Evolutionary conservation across 148 eudicot genomes (phyloP).

Genomic region (Pharnaceum exiguum): DNA sequence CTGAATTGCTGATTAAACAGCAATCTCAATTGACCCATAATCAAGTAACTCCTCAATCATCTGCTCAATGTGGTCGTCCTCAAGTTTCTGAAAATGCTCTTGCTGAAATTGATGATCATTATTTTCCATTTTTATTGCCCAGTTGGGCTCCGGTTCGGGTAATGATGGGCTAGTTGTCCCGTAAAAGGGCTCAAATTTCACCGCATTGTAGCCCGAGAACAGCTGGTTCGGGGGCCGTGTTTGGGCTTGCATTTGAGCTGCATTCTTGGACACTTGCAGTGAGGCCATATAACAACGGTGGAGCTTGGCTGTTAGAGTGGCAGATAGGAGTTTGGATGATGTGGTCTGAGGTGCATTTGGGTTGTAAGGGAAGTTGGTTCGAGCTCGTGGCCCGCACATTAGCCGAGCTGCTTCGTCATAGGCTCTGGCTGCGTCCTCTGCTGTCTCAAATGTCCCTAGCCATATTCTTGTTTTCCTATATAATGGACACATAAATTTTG

Average conservation of each 20-base stretch:
- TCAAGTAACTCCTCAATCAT: conserved; percentile 85
- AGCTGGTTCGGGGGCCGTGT: conserved; percentile 6
- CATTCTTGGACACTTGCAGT: conserved; percentile 45
- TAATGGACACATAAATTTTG: conserved; percentile 5
- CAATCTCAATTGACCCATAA: conserved; percentile 60
- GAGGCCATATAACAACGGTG: conserved; percentile 82
- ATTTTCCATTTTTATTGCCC: conserved; percentile 20
- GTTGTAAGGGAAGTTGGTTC: conserved; percentile 74
- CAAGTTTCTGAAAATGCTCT: conserved; percentile 37
- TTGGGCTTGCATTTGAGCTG: conserved; percentile 32
- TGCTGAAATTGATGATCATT: conserved; percentile 22
- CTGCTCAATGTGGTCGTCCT: conserved; percentile 84
- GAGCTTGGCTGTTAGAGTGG: conserved; percentile 65
- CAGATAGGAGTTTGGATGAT: conserved; percentile 62
- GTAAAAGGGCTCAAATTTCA: conserved; percentile 14
- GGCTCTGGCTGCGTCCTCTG: conserved; percentile 80
- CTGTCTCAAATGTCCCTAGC: conserved; percentile 77
- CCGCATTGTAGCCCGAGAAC: neutral
- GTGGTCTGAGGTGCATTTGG: conserved; percentile 45
- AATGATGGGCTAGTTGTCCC: conserved; percentile 3
- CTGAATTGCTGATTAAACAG: conserved; percentile 17
- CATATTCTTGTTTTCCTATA: conserved; percentile 79
- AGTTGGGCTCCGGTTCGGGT: conserved; percentile 6
- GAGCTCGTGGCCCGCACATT: conserved; percentile 73
- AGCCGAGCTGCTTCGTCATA: conserved; percentile 82